Percentiles rank a stretch among this genome's conserved stretches.
phyloP scores from a whole-genome alignment of 169 alveolate species.

The Cystoisospora suis region DNA sequence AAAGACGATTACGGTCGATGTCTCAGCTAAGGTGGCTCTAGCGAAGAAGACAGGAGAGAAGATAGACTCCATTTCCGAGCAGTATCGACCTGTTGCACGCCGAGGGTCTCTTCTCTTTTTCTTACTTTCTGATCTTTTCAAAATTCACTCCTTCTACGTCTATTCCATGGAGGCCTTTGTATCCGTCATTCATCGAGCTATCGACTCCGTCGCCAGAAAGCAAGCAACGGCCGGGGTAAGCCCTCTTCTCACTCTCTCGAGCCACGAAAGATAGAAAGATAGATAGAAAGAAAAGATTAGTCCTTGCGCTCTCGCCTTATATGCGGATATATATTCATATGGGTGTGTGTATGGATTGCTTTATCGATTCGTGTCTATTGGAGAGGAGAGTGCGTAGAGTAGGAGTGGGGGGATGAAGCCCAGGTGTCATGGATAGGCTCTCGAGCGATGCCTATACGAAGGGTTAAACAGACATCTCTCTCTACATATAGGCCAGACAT shows the following conservation, averaged over 20 bases:
- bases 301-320: too few relatives aligned
- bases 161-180: slow-evolving; percentile 94
- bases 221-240: neutral
- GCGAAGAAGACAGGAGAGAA: slow-evolving; percentile 93
- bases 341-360: too few relatives aligned
- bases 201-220: slow-evolving; percentile 87
- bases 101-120: slow-evolving; percentile 64
- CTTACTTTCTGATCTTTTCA: slow-evolving; percentile 71
- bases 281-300: too few relatives aligned
- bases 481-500: too few relatives aligned
- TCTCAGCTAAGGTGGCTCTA: slow-evolving; percentile 91
- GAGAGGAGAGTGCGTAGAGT: too few relatives aligned
- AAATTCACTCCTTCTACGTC: slow-evolving; percentile 92
- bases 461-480: too few relatives aligned
- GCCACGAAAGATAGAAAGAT: too few relatives aligned
- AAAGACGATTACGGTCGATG: slow-evolving; percentile 92
- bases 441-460: too few relatives aligned
- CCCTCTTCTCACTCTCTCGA: neutral
- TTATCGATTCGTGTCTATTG: too few relatives aligned
- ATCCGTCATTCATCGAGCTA: slow-evolving; percentile 92
- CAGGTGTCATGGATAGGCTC: too few relatives aligned
- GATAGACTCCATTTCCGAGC: slow-evolving; percentile 92
- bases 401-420: too few relatives aligned
- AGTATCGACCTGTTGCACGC: slow-evolving; percentile 93
- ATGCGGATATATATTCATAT: too few relatives aligned